A percentile compares a stretch with the other conserved stretches of the same genome.
Evolutionary conservation across 371 early-diverging fungal species (phyloP).

Genomic region (Actinomortierella ambigua): DNA sequence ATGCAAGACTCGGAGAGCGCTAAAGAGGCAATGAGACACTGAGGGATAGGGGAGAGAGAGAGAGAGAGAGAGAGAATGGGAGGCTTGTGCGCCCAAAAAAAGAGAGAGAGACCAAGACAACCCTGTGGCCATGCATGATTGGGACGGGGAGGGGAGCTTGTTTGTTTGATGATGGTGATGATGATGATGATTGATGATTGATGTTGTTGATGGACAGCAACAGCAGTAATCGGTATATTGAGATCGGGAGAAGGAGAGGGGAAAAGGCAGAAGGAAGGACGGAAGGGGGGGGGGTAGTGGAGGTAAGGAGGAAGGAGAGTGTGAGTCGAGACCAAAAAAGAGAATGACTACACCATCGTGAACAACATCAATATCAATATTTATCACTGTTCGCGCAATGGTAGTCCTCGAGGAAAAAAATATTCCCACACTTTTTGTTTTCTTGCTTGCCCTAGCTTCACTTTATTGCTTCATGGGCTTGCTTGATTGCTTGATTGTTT

Average conservation of each 20-base stretch:
- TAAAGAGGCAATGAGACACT: slow-evolving; percentile 4
- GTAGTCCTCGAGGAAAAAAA: slow-evolving; percentile 8
- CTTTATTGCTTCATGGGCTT: too few species aligned
- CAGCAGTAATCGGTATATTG: too few species aligned
- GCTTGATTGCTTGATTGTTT: too few species aligned
- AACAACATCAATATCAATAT: too few species aligned
- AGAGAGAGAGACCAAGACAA: slow-evolving; percentile 9
- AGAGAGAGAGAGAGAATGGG: background rate
- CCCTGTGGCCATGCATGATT: background rate
- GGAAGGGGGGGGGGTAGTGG: slow-evolving; percentile 8
- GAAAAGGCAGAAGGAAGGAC: slow-evolving; percentile 6
- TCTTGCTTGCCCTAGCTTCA: too few species aligned
- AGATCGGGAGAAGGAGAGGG: slow-evolving; percentile 10
- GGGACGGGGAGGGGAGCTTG: background rate
- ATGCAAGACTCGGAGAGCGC: background rate
- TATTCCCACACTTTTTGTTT: background rate
- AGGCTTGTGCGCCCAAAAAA: slow-evolving; percentile 2
- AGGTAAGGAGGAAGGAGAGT: background rate
- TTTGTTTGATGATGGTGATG: background rate
- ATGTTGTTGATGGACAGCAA: too few species aligned
- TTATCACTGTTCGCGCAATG: background rate
- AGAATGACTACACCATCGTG: too few species aligned
- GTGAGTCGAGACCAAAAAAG: background rate
- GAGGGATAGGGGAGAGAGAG: background rate
- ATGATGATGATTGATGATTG: slow-evolving; percentile 12